phyloP scores from a whole-genome alignment of 345 rosid species.

The Eucalyptus erythrocorys region DNA sequence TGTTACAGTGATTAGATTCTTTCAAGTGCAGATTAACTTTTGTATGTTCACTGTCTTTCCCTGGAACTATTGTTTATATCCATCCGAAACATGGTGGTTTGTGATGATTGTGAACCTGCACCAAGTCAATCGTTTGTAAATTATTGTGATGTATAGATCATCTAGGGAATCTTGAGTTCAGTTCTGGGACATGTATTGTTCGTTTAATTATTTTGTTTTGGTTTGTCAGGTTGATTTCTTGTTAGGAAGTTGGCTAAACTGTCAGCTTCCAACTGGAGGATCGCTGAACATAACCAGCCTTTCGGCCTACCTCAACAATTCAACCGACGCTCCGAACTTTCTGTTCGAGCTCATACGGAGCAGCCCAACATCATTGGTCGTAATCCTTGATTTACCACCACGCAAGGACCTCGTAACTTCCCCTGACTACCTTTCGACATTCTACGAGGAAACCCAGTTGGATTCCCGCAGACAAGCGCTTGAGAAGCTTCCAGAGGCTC shows the following conservation, averaged over 20 bases:
- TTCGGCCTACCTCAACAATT: conserved; percentile 48
- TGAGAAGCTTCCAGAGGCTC: conserved; percentile 36
- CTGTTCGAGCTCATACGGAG: conserved; percentile 62
- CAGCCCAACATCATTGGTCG: conserved; percentile 45
- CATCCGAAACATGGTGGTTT: neutral
- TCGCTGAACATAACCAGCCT: conserved; percentile 72
- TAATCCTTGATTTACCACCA: conserved; percentile 72
- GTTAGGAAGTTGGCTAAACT: conserved; percentile 77
- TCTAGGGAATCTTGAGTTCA: neutral
- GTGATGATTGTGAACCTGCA: neutral
- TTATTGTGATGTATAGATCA: neutral
- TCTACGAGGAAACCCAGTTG: conserved; percentile 52
- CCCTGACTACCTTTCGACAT: conserved; percentile 59
- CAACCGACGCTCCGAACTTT: conserved; percentile 77
- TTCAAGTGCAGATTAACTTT: neutral
- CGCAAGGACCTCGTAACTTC: conserved; percentile 59
- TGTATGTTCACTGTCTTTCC: neutral
- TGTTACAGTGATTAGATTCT: neutral
- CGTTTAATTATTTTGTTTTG: neutral
- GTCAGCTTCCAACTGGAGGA: conserved; percentile 62
- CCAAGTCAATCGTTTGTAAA: neutral
- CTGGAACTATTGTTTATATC: neutral
- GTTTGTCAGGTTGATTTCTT: conserved; percentile 63
- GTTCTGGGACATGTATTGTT: neutral
- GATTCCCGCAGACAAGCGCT: conserved; percentile 53